Base-by-base conservation (phyloP, 441 rosid species). In the Raphanus hybrid region DNA sequence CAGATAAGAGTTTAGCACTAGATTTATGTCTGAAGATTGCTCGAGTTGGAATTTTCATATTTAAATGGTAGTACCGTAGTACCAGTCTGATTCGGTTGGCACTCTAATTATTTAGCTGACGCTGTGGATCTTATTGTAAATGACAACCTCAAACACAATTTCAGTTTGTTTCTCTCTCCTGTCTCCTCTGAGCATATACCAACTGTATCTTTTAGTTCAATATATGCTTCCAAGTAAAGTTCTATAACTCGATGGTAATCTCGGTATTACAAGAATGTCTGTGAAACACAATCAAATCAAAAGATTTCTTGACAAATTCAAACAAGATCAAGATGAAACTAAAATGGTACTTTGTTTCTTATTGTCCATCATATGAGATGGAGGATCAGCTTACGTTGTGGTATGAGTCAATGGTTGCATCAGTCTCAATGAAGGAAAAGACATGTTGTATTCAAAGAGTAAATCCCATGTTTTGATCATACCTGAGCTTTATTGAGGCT, bases 351-450 rank as follows among this genome's bases (percentile, higher is more conserved):
- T 59, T 59, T 5, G 15, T 26, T 79, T 16, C 18, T 45, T 64
- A 34, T 57, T 55, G 71, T 62, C 67, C 12, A 39, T 52, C 8
- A 9, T 23, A 59, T 37, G 71, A 62, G 27, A 68, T 39, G 34
- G 1, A 43, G 54, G 8, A 43, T 91, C 79, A 91, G 83, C 88
- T 87, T 75, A 88, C 89, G 65, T 87, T 92, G 69, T 92, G 91
- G 74, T 79, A 94, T 4, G 98, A 92, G 80, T 94, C 97, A 0
- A 89, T 77, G 65, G 91, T 87, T 18, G 98, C 97, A 75, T 91
- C 95, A 0, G 97, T n/a, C 16, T 48, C 54, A 48, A 48, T 15
- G 14, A 12, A 45, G 52, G 52, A 2, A 45, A 4, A 45, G 14
- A 45, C 1, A 48, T n/a, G 15, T 12, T n/a, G 15, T 12, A 48